Conservation (phyloP, 257 asterid species). For the Craterostigma plantagineum region DNA sequence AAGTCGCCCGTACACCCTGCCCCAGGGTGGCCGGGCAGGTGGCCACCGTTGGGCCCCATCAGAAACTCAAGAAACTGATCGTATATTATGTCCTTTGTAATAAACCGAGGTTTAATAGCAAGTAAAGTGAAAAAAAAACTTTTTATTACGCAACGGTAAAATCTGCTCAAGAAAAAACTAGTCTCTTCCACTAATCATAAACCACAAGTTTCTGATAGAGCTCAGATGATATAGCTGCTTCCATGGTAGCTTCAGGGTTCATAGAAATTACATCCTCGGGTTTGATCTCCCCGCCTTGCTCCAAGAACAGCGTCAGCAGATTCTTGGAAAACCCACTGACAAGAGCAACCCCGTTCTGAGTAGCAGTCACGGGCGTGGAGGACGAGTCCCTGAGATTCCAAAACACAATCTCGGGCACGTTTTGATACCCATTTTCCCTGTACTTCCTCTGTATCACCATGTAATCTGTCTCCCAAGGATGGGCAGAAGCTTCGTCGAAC, state of each 20-base stretch:
- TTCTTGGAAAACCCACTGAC: constrained; percentile 49
- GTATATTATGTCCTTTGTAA: no score
- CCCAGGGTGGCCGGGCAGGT: no score
- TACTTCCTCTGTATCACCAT: constrained; percentile 32
- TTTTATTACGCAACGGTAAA: no score
- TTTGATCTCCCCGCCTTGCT: constrained; percentile 26
- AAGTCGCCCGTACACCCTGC: no score
- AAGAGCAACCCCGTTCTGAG: constrained; percentile 33
- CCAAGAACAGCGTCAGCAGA: constrained; percentile 34
- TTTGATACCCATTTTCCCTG: constrained; percentile 22
- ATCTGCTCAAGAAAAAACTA: no score
- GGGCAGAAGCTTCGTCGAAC: constrained; percentile 23
- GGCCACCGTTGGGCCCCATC: no score
- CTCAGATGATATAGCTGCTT: constrained; percentile 30
- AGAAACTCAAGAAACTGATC: no score
- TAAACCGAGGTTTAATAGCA: no score
- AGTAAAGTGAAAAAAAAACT: no score
- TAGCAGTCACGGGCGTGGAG: constrained; percentile 31
- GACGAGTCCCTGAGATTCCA: constrained; percentile 43
- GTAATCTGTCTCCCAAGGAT: constrained; percentile 41
- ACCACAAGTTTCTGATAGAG: constrained; percentile 29
- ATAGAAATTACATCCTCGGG: no score
- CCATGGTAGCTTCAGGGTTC: constrained; percentile 28
- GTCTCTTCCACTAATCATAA: constrained; percentile 13
- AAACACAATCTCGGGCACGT: constrained; percentile 42